Conservation (phyloP, 2,329 filamentous ascomycete species). For the Phyllosticta capitalensis region DNA sequence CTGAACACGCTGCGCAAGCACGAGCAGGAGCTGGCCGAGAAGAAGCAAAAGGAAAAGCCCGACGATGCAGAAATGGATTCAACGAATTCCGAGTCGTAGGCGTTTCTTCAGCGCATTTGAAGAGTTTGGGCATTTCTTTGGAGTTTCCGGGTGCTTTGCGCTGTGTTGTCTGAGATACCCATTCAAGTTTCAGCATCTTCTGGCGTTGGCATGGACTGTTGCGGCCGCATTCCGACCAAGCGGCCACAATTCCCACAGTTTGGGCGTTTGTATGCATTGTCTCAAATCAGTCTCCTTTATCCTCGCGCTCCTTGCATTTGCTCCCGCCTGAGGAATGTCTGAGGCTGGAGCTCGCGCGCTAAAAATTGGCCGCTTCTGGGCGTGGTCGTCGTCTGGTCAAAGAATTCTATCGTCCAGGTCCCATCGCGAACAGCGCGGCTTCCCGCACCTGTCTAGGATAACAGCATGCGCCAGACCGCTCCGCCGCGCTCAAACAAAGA, state of each 20-base stretch:
- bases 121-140: conserved; percentile 6
- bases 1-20: conserved; percentile 15
- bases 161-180: conserved; percentile 11
- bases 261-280: conserved; percentile 12
- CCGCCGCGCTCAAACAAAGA: conserved; percentile 18
- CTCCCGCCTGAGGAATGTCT: conserved; percentile 23
- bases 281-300: conserved; percentile 12
- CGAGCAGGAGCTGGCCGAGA: conserved; percentile 3
- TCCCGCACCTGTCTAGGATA: conserved; percentile 27
- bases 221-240: conserved; percentile 9
- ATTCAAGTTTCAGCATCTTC: conserved; percentile 11
- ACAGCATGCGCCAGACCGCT: conserved; percentile 23
- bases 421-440: conserved; percentile 19
- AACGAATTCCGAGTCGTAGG: neutral
- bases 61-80: neutral
- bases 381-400: conserved; percentile 12
- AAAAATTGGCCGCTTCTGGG: conserved; percentile 25
- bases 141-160: conserved; percentile 1
- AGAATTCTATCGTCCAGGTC: conserved; percentile 5
- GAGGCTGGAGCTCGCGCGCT: conserved; percentile 16
- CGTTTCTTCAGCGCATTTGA: neutral
- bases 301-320: conserved; percentile 28
- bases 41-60: neutral
- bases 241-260: conserved; percentile 8
- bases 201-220: conserved; percentile 9